Evolutionary conservation across 2,329 filamentous ascomycete genomes (phyloP).

Genomic region (Trichoderma oligosporum): DNA sequence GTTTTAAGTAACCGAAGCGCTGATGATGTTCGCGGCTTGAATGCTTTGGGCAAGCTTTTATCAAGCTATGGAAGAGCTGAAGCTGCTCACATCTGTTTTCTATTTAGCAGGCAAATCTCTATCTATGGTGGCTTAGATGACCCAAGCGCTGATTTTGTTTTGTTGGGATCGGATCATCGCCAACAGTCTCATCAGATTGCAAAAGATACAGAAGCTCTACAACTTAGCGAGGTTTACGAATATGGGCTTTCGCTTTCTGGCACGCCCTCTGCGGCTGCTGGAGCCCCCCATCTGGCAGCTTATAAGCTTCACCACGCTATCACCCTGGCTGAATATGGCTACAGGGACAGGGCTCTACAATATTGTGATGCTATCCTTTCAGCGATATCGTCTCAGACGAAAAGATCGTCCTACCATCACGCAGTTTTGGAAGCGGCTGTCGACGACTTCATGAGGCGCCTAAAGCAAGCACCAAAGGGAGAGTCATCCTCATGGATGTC

Average conservation of each 20-base stretch:
- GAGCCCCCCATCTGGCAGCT: conserved; percentile 76
- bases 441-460: conserved; percentile 76
- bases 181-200: conserved; percentile 67
- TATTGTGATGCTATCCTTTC: conserved; percentile 84
- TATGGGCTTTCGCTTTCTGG: conserved; percentile 74
- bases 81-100: conserved; percentile 88
- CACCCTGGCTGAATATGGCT: conserved; percentile 77
- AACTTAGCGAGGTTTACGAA: conserved; percentile 95
- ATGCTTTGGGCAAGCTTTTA: conserved; percentile 76
- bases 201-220: conserved; percentile 77
- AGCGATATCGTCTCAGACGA: conserved; percentile 75
- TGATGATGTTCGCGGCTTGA: conserved; percentile 72
- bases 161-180: conserved; percentile 80
- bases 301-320: conserved; percentile 91
- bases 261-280: conserved; percentile 46
- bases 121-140: conserved; percentile 84
- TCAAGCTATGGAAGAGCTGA: conserved; percentile 82
- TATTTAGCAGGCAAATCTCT: conserved; percentile 71
- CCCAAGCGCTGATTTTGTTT: conserved; percentile 69
- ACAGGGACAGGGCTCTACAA: conserved; percentile 75
- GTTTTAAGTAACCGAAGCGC: conserved; percentile 83
- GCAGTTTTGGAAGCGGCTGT: conserved; percentile 67
- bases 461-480: conserved; percentile 83
- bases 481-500: conserved; percentile 83
- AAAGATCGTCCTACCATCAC: conserved; percentile 83